Conservation (phyloP, 148 eudicot species). For the Heliosperma pusillum region DNA sequence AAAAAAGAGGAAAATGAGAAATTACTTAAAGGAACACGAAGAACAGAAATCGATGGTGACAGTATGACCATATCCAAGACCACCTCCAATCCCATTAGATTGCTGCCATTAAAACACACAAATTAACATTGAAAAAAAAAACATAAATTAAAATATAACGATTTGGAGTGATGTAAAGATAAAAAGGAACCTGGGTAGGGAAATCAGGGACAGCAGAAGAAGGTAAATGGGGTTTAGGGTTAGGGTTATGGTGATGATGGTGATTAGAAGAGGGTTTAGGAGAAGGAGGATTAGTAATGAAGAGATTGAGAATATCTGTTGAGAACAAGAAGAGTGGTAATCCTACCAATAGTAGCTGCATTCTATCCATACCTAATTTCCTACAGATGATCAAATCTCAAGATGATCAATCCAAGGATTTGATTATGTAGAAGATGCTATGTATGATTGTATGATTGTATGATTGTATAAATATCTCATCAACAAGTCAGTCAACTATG, state of each 20-base stretch:
- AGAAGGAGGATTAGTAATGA: slow-evolving; percentile 49
- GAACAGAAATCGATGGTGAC: slow-evolving; percentile 32
- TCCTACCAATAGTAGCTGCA: slow-evolving; percentile 62
- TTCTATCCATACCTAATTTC: slow-evolving; percentile 50
- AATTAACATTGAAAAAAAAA: not conserved
- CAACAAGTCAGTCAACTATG: too few species aligned
- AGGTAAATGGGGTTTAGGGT: slow-evolving; percentile 19
- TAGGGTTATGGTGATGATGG: slow-evolving; percentile 26
- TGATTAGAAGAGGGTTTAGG: slow-evolving; percentile 38
- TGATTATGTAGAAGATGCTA: too few species aligned
- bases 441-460: too few species aligned
- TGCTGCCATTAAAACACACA: slow-evolving; percentile 19
- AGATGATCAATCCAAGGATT: too few species aligned
- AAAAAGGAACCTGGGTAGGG: slow-evolving; percentile 25
- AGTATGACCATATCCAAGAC: slow-evolving; percentile 27
- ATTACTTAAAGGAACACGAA: slow-evolving; percentile 28
- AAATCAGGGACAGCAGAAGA: slow-evolving; percentile 54
- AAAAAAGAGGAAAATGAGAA: not conserved
- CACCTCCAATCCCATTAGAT: slow-evolving; percentile 13
- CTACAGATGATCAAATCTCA: too few species aligned
- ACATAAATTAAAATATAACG: not conserved
- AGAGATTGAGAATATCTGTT: slow-evolving; percentile 60
- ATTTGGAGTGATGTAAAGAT: not conserved
- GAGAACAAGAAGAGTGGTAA: slow-evolving; percentile 69
- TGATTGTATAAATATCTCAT: too few species aligned